Conservation (phyloP, 2,329 filamentous ascomycete genomes). For the Diplodia scrobiculata region DNA sequence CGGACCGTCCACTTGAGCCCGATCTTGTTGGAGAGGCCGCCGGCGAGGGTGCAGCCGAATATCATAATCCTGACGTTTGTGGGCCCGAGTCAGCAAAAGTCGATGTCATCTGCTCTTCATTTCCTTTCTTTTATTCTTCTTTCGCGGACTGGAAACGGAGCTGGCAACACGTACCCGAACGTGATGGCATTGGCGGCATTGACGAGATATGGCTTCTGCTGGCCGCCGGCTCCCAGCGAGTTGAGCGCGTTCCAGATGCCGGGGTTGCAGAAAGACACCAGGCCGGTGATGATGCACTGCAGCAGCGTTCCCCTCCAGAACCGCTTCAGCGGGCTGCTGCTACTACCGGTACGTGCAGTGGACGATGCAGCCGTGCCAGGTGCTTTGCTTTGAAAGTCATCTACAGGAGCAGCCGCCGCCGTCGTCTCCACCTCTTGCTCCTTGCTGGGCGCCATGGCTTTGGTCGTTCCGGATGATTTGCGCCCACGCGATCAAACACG, state of each 20-base stretch:
- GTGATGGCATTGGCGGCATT: slow-evolving; percentile 71
- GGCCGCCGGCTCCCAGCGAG: slow-evolving; percentile 69
- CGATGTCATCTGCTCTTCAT: no score
- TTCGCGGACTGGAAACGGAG: no score
- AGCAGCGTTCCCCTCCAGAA: slow-evolving; percentile 53
- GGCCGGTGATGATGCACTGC: slow-evolving; percentile 52
- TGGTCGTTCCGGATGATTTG: not conserved
- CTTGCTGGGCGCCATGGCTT: not conserved
- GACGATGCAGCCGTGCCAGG: no score
- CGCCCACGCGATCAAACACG: not conserved
- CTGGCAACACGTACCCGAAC: slow-evolving; percentile 50
- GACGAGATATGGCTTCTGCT: slow-evolving; percentile 65
- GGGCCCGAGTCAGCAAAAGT: not conserved
- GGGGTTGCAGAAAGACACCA: slow-evolving; percentile 51
- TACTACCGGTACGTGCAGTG: not conserved
- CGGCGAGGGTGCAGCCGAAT: slow-evolving; percentile 67
- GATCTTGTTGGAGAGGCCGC: slow-evolving; percentile 64
- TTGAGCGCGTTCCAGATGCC: slow-evolving; percentile 63
- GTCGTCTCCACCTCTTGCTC: not conserved
- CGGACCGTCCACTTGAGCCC: slow-evolving; percentile 68
- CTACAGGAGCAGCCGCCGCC: no score
- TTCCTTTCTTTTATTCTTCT: not conserved
- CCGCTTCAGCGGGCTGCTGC: slow-evolving; percentile 8
- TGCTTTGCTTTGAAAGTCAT: no score
- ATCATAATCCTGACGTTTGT: slow-evolving; percentile 61